Conservation (phyloP, 768 basidiomycete species). For the Suillus weaverae region DNA sequence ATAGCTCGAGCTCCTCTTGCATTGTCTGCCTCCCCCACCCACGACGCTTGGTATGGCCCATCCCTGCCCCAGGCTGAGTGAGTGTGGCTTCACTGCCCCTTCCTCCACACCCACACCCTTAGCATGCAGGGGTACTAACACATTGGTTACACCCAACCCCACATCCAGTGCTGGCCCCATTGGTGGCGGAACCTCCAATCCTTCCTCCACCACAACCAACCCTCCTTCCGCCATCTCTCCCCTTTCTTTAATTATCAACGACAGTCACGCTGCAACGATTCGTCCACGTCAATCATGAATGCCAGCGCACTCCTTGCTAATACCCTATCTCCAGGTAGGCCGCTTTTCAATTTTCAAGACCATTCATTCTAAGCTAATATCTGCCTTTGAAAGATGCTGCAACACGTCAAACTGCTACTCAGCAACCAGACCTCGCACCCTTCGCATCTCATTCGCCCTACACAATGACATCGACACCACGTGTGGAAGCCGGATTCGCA, state of each 20-base stretch:
- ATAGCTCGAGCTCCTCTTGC: no score
- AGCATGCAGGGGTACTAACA: no score
- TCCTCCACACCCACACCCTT: no score
- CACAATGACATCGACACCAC: conserved; percentile 42
- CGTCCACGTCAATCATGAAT: conserved; percentile 63
- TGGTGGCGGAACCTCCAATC: no score
- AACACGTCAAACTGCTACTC: conserved; percentile 90
- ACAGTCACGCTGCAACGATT: conserved; percentile 21
- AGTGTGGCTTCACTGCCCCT: no score
- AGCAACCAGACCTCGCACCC: conserved; percentile 74
- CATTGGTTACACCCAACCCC: no score
- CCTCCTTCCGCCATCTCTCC: no score
- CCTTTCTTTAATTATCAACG: conserved; percentile 23
- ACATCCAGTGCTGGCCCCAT: no score
- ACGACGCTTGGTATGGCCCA: no score
- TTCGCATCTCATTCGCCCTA: conserved; percentile 26
- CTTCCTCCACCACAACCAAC: no score
- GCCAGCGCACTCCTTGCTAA: conserved; percentile 89
- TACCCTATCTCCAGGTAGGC: conserved; percentile 85
- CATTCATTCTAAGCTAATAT: conserved; percentile 28
- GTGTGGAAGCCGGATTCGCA: conserved; percentile 68
- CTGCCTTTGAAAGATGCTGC: conserved; percentile 59
- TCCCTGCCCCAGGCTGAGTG: no score
- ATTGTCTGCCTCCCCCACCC: no score
- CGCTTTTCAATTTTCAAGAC: conserved; percentile 30